Evolutionary conservation across 176 grass and related monocot species (phyloP).

Genomic region (Triticum turgidum): DNA sequence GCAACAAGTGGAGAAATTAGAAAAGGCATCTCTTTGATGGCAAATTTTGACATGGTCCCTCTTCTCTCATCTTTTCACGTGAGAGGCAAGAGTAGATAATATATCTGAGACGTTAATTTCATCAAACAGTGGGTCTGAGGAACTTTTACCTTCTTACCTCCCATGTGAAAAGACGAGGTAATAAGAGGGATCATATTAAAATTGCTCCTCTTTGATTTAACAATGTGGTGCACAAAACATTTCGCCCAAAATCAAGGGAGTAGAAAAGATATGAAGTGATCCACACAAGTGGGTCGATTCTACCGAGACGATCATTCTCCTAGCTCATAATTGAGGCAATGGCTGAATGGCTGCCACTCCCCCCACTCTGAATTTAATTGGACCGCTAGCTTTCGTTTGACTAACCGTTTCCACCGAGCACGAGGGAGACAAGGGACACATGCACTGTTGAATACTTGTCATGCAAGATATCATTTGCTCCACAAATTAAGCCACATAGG

Average conservation of each 20-base stretch:
- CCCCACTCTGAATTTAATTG: slow-evolving; percentile 13
- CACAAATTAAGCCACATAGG: slow-evolving; percentile 24
- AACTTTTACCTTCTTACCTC: no score
- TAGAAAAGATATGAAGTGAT: not conserved
- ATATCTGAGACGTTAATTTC: no score
- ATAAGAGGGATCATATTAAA: no score
- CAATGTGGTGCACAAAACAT: no score
- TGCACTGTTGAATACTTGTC: slow-evolving; percentile 41
- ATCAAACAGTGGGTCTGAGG: no score
- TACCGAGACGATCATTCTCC: not conserved
- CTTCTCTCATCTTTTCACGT: no score
- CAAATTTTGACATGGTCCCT: no score
- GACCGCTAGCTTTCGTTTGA: slow-evolving; percentile 32
- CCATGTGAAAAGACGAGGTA: no score
- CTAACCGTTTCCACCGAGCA: slow-evolving; percentile 34
- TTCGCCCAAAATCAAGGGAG: not conserved
- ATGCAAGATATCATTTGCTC: slow-evolving; percentile 41
- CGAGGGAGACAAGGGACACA: slow-evolving; percentile 43
- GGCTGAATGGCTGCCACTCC: not conserved
- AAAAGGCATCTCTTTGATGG: no score
- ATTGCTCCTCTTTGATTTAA: no score
- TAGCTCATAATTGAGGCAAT: not conserved
- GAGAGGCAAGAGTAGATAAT: no score
- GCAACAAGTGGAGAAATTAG: no score
- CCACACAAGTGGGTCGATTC: not conserved